A percentile compares a stretch with the other conserved stretches of the same genome.
phyloP scores from a whole-genome alignment of 306 rosid species.

The Acacia crassicarpa region DNA sequence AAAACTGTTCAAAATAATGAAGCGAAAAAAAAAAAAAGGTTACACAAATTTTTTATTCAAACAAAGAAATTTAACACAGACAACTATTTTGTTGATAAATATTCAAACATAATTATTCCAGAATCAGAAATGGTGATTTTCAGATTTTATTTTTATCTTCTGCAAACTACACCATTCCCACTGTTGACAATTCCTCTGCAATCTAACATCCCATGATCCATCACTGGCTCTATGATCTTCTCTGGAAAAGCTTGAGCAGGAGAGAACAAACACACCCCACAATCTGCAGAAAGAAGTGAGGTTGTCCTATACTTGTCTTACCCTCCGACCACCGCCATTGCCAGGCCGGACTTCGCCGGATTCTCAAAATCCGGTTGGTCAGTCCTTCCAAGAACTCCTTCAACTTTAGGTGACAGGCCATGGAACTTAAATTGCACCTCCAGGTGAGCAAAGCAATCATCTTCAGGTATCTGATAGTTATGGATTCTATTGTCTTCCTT shows the following conservation, averaged over 20 bases:
- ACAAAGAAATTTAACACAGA: not conserved
- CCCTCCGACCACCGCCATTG: constrained; percentile 86
- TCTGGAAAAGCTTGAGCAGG: constrained; percentile 18
- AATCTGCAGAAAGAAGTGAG: constrained; percentile 68
- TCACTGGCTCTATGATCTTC: not conserved
- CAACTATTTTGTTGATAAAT: not conserved
- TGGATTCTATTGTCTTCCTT: constrained; percentile 78
- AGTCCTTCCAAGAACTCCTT: constrained; percentile 89
- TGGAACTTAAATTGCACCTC: constrained; percentile 84
- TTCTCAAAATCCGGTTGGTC: constrained; percentile 74
- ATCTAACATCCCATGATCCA: constrained; percentile 51
- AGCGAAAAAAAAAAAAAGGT: constrained; percentile 11
- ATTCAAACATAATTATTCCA: not conserved
- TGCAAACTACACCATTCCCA: constrained; percentile 84
- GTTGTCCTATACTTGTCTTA: constrained; percentile 69
- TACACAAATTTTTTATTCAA: constrained; percentile 1
- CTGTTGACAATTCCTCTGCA: constrained; percentile 51
- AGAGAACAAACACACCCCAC: constrained; percentile 57
- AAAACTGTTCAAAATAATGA: too few species aligned
- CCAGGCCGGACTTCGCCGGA: constrained; percentile 73
- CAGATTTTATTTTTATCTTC: constrained; percentile 42
- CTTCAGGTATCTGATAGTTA: constrained; percentile 64
- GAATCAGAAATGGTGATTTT: not conserved
- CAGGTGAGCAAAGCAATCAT: constrained; percentile 79
- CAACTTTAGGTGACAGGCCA: constrained; percentile 62